These are phyloP conservation scores for Exophiala bonariae DNA, from an alignment of 2,329 filamentous ascomycete genomes.

Conservation along the genomic window DNA sequence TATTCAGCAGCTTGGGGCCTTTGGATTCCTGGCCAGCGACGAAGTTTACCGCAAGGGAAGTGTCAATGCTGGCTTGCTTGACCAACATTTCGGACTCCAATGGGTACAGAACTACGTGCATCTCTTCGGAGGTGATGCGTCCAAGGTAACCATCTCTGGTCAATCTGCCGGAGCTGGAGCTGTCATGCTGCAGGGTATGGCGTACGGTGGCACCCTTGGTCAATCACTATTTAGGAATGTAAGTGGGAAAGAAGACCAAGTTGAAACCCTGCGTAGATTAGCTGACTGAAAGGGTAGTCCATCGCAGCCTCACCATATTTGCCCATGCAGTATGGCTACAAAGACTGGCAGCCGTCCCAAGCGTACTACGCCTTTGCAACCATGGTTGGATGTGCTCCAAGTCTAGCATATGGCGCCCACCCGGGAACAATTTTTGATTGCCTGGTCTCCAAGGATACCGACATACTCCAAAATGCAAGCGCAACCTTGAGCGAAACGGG, in stretches of 20 bases:
- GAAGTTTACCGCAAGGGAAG: conserved; percentile 56
- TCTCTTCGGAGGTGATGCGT: conserved; percentile 54
- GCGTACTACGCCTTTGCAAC: conserved; percentile 48
- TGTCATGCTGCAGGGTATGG: conserved; percentile 57
- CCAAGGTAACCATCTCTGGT: conserved; percentile 52
- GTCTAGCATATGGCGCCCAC: conserved; percentile 30
- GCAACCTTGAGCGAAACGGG: conserved; percentile 35
- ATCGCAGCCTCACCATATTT: conserved; percentile 53
- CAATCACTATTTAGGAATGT: conserved; percentile 38
- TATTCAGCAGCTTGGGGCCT: conserved; percentile 40
- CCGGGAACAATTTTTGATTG: conserved; percentile 43
- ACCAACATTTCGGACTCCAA: conserved; percentile 60
- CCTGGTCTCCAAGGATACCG: conserved; percentile 37
- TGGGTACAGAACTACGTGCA: conserved; percentile 64
- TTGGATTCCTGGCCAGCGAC: conserved; percentile 54
- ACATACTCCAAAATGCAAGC: conserved; percentile 39
- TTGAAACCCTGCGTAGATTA: not conserved
- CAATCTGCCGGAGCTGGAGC: conserved; percentile 54
- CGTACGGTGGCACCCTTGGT: conserved; percentile 46
- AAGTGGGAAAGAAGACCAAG: too few relatives aligned
- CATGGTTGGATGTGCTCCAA: conserved; percentile 40
- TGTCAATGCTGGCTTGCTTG: conserved; percentile 64
- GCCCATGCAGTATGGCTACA: conserved; percentile 54
- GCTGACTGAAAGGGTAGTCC: conserved; percentile 23
- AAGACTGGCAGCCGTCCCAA: conserved; percentile 46